Base-by-base conservation (phyloP, 495 filamentous ascomycete genomes). In the Penicillium psychrofluorescens region DNA sequence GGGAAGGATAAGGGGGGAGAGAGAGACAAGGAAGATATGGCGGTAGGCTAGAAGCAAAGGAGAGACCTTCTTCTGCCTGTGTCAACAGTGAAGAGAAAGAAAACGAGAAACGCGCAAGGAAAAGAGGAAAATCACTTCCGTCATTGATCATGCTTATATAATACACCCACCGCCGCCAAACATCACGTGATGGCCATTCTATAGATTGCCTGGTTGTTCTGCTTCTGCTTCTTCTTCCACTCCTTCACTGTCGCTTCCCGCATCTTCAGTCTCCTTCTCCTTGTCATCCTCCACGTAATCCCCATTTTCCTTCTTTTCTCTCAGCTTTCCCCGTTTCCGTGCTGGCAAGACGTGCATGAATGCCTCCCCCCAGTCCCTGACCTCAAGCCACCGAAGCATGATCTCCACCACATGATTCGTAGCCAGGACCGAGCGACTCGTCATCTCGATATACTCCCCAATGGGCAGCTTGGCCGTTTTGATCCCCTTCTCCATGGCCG, bases 361-460 rank as follows among this genome's bases (percentile, higher is more conserved):
- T 0, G 92, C 90, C 52, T 84, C 67, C 1, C 83, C 88, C 92
- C 92, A 99, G 59, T 97, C 84, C 0, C 85, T 83, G 27, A 76
- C 72, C 50, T 95, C 87, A 42, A 99, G 53, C 87, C 92, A 99
- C 46, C 81, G 79, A 28, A 92, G 58, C 86, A 99, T 95, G 48
- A 99, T 97, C 62, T 97, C 92, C 35, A 86, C 74, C 1, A 99
- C 92, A 56, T 99, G 92, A 55, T 97, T 97, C 10, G 90, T 95
- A 6, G 89, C 80, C 35, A 99, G 64, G 2, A 99, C 84, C 44
- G 79, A 77, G 11, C 92, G 79, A 45, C 82, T 86, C 27, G 79
- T 67, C 88, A 99, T 94, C 41, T 85, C 72, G 72, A 99, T 83
- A 51, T 85, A 97, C 12, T 97, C 80, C 2, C 88, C 86, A 55